Evolutionary conservation across 1,284 basidiomycete species (phyloP).

Genomic region (Exsudoporus floridanus): DNA sequence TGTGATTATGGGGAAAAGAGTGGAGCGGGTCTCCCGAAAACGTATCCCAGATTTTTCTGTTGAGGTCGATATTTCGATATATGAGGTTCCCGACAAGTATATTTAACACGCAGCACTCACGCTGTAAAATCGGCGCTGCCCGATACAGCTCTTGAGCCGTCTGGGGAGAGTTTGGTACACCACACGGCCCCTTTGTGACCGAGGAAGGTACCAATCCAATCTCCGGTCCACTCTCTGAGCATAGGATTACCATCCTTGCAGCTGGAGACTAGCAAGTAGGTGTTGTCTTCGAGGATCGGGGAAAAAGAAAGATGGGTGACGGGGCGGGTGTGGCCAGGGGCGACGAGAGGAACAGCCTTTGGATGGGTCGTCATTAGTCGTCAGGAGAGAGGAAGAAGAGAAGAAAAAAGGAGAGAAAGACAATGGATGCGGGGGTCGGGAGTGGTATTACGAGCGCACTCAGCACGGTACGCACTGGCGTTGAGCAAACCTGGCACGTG

Average conservation of each 20-base stretch:
- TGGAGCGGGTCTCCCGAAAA: constrained; percentile 84
- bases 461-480: constrained; percentile 48
- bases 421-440: constrained; percentile 20
- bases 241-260: constrained; percentile 98
- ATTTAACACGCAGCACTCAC: constrained; percentile 48
- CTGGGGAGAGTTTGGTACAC: constrained; percentile 91
- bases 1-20: constrained; percentile 97
- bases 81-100: constrained; percentile 7
- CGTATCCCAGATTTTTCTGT: constrained; percentile 97
- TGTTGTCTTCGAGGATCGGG: constrained; percentile 75
- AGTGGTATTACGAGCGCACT: constrained; percentile 57
- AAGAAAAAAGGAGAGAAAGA: constrained; percentile 8
- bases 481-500: constrained; percentile 26
- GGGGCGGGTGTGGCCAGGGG: constrained; percentile 80
- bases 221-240: constrained; percentile 95
- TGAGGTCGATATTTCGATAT: constrained; percentile 3
- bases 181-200: constrained; percentile 99
- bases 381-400: constrained; percentile 22
- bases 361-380: constrained; percentile 53
- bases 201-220: constrained; percentile 98
- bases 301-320: constrained; percentile 96
- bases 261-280: constrained; percentile 87
- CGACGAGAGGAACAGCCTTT: constrained; percentile 74
- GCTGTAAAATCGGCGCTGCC: constrained; percentile 98
- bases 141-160: constrained; percentile 84